phyloP scores from a whole-genome alignment of 768 basidiomycete species.

The Lactarius deliciosus region DNA sequence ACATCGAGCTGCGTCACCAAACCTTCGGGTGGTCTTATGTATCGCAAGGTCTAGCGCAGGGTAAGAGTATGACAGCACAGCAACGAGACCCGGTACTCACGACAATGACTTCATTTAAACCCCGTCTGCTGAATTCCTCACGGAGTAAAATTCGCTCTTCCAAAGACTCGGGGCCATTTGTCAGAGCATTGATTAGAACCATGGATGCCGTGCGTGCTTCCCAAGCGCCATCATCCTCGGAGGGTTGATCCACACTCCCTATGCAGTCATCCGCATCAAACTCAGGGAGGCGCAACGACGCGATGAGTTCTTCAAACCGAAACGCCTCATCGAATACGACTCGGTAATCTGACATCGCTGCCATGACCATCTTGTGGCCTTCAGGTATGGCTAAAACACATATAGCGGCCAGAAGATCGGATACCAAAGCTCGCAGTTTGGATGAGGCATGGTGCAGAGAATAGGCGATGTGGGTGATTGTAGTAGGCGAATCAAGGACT shows the following conservation, averaged over 20 bases:
- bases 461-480: slow-evolving; percentile 73
- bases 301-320: slow-evolving; percentile 76
- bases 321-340: slow-evolving; percentile 68
- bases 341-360: slow-evolving; percentile 79
- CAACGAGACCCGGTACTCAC: slow-evolving; percentile 47
- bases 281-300: slow-evolving; percentile 57
- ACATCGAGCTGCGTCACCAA: slow-evolving; percentile 79
- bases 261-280: slow-evolving; percentile 39
- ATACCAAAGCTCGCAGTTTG: slow-evolving; percentile 66
- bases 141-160: slow-evolving; percentile 78
- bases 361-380: slow-evolving; percentile 72
- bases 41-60: slow-evolving; percentile 60
- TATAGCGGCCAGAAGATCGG: slow-evolving; percentile 82
- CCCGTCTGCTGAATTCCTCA: slow-evolving; percentile 80
- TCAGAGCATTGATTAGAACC: slow-evolving; percentile 76
- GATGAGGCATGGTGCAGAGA: slow-evolving; percentile 63
- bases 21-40: slow-evolving; percentile 71
- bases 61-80: neutral
- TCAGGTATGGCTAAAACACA: slow-evolving; percentile 70
- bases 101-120: slow-evolving; percentile 79
- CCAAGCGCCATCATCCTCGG: slow-evolving; percentile 71
- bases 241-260: slow-evolving; percentile 9
- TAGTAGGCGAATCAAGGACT: slow-evolving; percentile 58
- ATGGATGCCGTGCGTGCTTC: slow-evolving; percentile 76
- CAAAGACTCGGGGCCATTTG: slow-evolving; percentile 69